Base-by-base conservation (phyloP, 2,329 filamentous ascomycete genomes). In the Fusarium fracticaudum region DNA sequence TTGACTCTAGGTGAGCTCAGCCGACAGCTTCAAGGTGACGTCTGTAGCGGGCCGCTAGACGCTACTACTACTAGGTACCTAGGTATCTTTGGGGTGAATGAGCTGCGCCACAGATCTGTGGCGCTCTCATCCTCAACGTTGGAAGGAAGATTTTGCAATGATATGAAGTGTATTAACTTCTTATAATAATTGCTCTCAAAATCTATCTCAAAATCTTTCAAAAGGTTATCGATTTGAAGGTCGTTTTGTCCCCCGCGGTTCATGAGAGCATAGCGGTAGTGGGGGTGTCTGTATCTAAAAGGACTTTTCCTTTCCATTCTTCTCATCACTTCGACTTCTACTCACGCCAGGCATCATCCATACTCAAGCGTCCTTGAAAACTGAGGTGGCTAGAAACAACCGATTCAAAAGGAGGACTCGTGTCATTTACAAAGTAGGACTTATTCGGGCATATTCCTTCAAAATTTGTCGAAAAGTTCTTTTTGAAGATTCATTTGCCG, bases 61-160 rank as follows among this genome's bases (percentile, higher is more conserved):
- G 33, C 33, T 35, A 35, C 33, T 26, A 26, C 26, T 26, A 26
- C 26, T 26, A 33, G 33, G 33, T 33, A 33, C 33, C 33, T 33
- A 33, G 33, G 33, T 59, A 45, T 31, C 24, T 37, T 53, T 26
- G 58, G 45, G 35, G 43, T 55, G 53, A 48, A 71, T 50, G 24
- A 45, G 44, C 72, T 73, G 72, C 59, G 72, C 72, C 72, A 75
- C 72, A 67, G 14, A 12, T 12, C 15, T 66, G 72, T 74, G 72
- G 72, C 72, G 64, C 18, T 51, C 20, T 35, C 24, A 45, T 26
- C 29, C n/a, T 38, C 35, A 31, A 17, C 44, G 35, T 33, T 13
- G 18, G 15, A 29, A 22, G 29, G 43, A 37, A 22, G 22, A 51
- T 51, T 35, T 51, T 51, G 17, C 10, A 20, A 37, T 31, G 31